A percentile compares a stretch with the other conserved stretches of the same genome.
Evolutionary conservation across 2,329 filamentous ascomycete species (phyloP).

Genomic region (Penicillium sp.): DNA sequence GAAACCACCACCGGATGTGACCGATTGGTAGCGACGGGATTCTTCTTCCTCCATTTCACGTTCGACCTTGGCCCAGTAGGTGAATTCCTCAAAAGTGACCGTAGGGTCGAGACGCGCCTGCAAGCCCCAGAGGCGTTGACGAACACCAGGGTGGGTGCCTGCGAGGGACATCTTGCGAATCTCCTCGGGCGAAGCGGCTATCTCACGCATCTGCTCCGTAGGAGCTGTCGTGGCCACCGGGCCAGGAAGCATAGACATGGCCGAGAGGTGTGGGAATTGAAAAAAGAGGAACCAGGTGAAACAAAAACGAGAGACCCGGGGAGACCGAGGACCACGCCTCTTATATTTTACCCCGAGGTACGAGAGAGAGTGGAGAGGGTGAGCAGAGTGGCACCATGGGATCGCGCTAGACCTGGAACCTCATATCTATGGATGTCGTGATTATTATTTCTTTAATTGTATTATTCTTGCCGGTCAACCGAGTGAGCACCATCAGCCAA

Average conservation of each 20-base stretch:
- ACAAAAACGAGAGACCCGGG: too few species aligned
- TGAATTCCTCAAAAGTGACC: slow-evolving; percentile 24
- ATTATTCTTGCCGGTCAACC: too few species aligned
- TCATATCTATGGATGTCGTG: too few species aligned
- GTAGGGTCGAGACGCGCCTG: slow-evolving; percentile 23
- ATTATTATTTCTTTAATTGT: too few species aligned
- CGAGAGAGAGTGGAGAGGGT: not conserved
- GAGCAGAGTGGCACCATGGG: not conserved
- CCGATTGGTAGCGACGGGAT: slow-evolving; percentile 15
- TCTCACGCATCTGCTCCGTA: slow-evolving; percentile 10
- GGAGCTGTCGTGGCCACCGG: slow-evolving; percentile 5
- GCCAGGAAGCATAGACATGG: slow-evolving; percentile 7
- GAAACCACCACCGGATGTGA: slow-evolving; percentile 9
- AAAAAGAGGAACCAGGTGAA: too few species aligned
- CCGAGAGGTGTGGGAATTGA: not conserved
- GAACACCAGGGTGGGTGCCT: slow-evolving; percentile 1
- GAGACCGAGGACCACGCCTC: too few species aligned
- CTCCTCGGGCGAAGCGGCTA: not conserved
- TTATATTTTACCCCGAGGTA: too few species aligned
- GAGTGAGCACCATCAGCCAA: too few species aligned
- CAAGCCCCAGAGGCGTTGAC: slow-evolving; percentile 22
- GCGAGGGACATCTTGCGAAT: not conserved
- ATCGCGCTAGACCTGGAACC: too few species aligned
- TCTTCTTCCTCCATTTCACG: slow-evolving; percentile 21
- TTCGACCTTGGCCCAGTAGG: slow-evolving; percentile 23